phyloP scores from a whole-genome alignment of 306 rosid genomes.

The Lathyrus aphaca region DNA sequence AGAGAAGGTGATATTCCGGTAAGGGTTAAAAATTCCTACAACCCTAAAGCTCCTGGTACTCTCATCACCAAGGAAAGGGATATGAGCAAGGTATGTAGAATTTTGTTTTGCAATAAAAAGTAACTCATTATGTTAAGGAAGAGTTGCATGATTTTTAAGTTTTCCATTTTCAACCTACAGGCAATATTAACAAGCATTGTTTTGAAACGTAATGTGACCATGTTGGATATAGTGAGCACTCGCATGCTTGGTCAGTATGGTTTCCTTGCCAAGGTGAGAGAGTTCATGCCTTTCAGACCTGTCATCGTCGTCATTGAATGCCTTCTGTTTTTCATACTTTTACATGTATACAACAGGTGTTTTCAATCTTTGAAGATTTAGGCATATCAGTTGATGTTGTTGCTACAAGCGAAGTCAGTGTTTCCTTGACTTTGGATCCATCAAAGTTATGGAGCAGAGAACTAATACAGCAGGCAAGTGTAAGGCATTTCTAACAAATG shows the following conservation, averaged over 20 bases:
- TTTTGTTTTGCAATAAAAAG: conserved; percentile 28
- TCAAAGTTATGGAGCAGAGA: conserved; percentile 92
- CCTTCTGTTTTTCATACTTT: conserved; percentile 27
- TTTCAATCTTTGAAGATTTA: conserved; percentile 84
- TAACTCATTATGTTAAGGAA: conserved; percentile 17
- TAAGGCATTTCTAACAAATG: conserved; percentile 41
- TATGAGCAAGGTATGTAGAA: conserved; percentile 79
- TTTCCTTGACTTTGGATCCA: conserved; percentile 86
- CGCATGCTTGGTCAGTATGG: conserved; percentile 99
- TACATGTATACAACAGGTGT: conserved; percentile 63
- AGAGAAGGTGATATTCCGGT: conserved; percentile 98
- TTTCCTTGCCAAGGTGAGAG: conserved; percentile 96
- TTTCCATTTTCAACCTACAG: conserved; percentile 56
- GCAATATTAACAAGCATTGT: conserved; percentile 93
- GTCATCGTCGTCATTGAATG: conserved; percentile 8
- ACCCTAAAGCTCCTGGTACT: conserved; percentile 96
- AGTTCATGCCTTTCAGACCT: conserved; percentile 10
- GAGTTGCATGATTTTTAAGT: conserved; percentile 24
- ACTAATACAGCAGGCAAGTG: conserved; percentile 87
- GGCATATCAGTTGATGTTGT: conserved; percentile 91
- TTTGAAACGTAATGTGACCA: conserved; percentile 88
- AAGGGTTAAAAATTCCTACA: conserved; percentile 95
- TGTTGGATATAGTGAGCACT: conserved; percentile 98
- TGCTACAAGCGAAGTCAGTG: conserved; percentile 90
- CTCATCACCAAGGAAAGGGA: conserved; percentile 86